These are phyloP conservation scores for Gaultheria prostrata DNA, from an alignment of 148 eudicot genomes.

Conservation along the genomic window DNA sequence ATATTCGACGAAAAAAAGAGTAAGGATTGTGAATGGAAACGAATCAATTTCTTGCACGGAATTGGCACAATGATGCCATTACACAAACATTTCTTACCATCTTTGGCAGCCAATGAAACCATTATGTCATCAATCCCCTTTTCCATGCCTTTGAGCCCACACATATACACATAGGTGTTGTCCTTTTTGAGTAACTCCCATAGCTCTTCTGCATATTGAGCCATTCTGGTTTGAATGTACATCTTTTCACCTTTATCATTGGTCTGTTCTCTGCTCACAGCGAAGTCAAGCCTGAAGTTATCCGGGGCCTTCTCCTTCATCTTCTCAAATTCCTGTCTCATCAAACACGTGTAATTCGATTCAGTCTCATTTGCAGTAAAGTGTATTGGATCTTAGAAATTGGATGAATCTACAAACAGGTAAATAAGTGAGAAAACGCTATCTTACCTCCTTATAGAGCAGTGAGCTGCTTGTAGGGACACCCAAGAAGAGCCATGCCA, in stretches of 20 bases:
- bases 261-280: conserved; percentile 93
- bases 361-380: neutral
- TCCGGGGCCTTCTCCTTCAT: conserved; percentile 89
- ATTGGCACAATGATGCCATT: neutral
- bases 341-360: neutral
- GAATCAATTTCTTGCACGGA: neutral
- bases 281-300: conserved; percentile 85
- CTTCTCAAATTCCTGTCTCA: conserved; percentile 77
- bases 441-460: conserved; percentile 85
- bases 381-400: neutral
- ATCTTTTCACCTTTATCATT: conserved; percentile 92
- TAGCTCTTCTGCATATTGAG: conserved; percentile 79
- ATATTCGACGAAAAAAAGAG: neutral
- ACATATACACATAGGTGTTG: conserved; percentile 92
- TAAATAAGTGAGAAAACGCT: neutral
- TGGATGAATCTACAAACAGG: neutral
- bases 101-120: conserved; percentile 80
- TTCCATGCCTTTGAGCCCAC: conserved; percentile 98
- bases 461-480: conserved; percentile 96
- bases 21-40: neutral
- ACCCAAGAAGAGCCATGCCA: conserved; percentile 99
- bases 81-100: conserved; percentile 47
- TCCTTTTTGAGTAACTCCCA: conserved; percentile 97
- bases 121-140: conserved; percentile 98
- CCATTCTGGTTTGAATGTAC: conserved; percentile 99